Conservation (phyloP, 257 asterid genomes). For the Plantago ovata region DNA sequence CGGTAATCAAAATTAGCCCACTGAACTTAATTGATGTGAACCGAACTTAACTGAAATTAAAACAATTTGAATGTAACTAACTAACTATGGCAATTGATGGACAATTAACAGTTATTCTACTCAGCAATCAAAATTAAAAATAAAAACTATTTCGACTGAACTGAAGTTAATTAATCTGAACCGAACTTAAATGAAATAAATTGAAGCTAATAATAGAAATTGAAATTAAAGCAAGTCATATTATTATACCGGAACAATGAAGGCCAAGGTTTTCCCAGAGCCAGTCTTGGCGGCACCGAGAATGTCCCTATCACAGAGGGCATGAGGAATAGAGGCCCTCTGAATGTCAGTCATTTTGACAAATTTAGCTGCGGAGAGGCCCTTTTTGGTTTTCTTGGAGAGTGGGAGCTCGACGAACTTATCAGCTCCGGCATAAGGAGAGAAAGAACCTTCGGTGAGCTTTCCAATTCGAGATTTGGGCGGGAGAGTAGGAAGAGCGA, state of each 20-base stretch:
- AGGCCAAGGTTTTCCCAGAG: constrained; percentile 93
- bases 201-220: too few species aligned
- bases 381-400: constrained; percentile 83
- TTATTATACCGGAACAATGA: constrained; percentile 69
- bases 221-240: too few species aligned
- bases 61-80: too few species aligned
- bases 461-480: constrained; percentile 54
- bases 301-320: constrained; percentile 84
- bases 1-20: too few species aligned
- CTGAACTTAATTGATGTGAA: too few species aligned
- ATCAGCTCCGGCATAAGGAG: constrained; percentile 60
- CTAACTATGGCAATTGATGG: too few species aligned
- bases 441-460: constrained; percentile 57
- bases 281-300: constrained; percentile 99
- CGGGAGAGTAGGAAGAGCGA: constrained; percentile 51
- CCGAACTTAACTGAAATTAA: too few species aligned
- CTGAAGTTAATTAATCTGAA: too few species aligned
- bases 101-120: too few species aligned
- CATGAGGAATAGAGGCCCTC: constrained; percentile 90
- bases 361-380: constrained; percentile 41
- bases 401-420: constrained; percentile 66
- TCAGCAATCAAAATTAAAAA: too few species aligned
- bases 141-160: too few species aligned
- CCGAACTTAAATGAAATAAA: too few species aligned
- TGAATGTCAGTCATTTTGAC: constrained; percentile 80